Conservation (phyloP, 306 rosid genomes). For the Acacia crassicarpa region DNA sequence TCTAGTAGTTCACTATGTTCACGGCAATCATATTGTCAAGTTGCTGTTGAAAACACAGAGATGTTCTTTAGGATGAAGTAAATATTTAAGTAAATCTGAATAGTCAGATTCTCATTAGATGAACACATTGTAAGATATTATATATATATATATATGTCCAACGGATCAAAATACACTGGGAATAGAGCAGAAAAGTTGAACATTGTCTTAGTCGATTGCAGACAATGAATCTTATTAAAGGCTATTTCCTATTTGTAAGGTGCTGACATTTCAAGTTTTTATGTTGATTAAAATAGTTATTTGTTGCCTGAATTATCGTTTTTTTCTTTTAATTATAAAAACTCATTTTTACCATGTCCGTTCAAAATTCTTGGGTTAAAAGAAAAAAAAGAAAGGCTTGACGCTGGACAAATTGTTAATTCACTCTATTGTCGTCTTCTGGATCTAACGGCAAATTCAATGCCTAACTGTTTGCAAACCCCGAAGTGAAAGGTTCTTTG, state of each 20-base stretch:
- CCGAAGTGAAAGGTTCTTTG: conserved; percentile 33
- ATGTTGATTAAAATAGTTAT: neutral
- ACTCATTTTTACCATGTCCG: neutral
- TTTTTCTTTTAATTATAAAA: neutral
- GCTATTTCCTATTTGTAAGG: conserved; percentile 26
- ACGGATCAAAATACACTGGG: conserved; percentile 23
- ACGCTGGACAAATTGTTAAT: neutral
- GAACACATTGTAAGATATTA: conserved; percentile 7
- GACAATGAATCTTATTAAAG: neutral
- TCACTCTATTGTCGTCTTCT: neutral
- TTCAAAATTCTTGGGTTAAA: neutral
- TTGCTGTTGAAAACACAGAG: conserved; percentile 28
- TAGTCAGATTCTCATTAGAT: conserved; percentile 13
- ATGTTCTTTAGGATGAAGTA: conserved; percentile 41
- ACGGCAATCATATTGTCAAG: conserved; percentile 26
- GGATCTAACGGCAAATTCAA: conserved; percentile 27
- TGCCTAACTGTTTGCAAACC: conserved; percentile 28
- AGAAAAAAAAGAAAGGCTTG: no score
- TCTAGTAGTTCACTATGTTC: conserved; percentile 30
- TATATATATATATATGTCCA: neutral
- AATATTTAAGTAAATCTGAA: conserved; percentile 22
- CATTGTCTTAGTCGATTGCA: neutral
- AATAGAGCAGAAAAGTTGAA: conserved; percentile 17
- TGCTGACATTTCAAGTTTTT: conserved; percentile 24
- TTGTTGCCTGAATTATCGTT: no score